Base-by-base conservation (phyloP, 257 asterid species). In the Dorcoceras hygrometricum region DNA sequence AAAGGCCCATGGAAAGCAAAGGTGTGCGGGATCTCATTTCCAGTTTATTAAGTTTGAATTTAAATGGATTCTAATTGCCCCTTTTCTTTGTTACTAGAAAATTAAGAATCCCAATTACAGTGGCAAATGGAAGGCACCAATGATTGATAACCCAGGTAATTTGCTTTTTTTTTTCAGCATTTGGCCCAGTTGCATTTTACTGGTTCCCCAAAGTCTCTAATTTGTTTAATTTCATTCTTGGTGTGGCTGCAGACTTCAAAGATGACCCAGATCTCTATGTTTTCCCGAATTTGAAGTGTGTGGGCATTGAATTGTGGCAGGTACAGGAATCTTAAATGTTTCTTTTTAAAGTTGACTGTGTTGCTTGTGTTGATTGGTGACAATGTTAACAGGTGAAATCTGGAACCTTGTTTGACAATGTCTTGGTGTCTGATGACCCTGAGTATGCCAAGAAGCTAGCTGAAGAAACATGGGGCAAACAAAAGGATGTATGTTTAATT, bases 281-380 rank as follows among this genome's bases (percentile, higher is more conserved):
- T 69, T 94, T 78, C 87, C 98, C 98, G 5, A 84, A 84, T 0
- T 68, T 94, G 96, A 90, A 89, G 90, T 87, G 91, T 63, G 99
- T 94, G 0, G 99, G 99, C 62, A 77, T 94, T 78, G 99, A 94
- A 74, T 76, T 94, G 86, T 94, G 99, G 99, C 99, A 94, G 95
- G 97, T 90, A 72, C 9, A 56, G 46, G 18, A n/a, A 55, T 18
- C 23, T 46, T 27, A 11, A 10, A 39, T 19, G 29, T 29, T 24
- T 27, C 20, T 4, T 29, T 3, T 23, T 48, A 12, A 14, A 24
- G 16, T 28, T 6, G 51, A 36, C n/a, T 64, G 2, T 24, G 18
- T 46, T n/a, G 2, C 29, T 18, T 23, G 5, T 65, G 65, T 22
- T 57, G 28, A 43, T 69, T 68, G 43, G 27, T 66, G 73, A 18